These are phyloP conservation scores for Solanum okadae DNA, from an alignment of 257 asterid species.

Conservation along the genomic window DNA sequence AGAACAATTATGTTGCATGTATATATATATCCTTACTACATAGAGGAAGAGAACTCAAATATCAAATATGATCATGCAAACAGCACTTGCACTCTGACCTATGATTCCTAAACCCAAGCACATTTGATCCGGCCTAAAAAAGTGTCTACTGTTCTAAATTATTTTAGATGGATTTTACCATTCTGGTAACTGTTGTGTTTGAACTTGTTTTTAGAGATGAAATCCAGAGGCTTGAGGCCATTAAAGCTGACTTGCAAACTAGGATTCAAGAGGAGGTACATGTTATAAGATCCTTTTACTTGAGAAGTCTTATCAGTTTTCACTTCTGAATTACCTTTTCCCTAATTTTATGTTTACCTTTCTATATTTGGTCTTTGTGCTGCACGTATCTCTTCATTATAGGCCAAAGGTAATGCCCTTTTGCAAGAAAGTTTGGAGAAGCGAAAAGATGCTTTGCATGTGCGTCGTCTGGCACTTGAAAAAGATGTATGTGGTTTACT, in stretches of 20 bases:
- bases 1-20: background rate
- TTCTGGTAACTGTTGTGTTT: background rate
- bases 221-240: conserved; percentile 51
- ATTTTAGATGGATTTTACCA: background rate
- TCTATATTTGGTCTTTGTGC: conserved; percentile 4
- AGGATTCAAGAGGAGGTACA: conserved; percentile 61
- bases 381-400: conserved; percentile 4
- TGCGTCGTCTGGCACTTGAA: conserved; percentile 75
- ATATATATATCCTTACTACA: background rate
- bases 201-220: conserved; percentile 45
- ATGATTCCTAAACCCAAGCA: background rate
- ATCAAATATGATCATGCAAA: background rate
- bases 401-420: conserved; percentile 49
- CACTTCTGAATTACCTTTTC: background rate
- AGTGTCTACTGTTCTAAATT: background rate
- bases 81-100: background rate
- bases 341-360: background rate
- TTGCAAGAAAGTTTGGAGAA: conserved; percentile 54
- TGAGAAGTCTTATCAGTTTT: background rate
- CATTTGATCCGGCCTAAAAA: background rate
- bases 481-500: conserved; percentile 52
- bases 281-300: background rate
- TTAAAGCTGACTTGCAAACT: conserved; percentile 51
- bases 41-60: background rate
- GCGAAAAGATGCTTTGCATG: conserved; percentile 59